These are phyloP conservation scores for Cytospora piceae DNA, from an alignment of 2,329 filamentous ascomycete species.

Conservation along the genomic window DNA sequence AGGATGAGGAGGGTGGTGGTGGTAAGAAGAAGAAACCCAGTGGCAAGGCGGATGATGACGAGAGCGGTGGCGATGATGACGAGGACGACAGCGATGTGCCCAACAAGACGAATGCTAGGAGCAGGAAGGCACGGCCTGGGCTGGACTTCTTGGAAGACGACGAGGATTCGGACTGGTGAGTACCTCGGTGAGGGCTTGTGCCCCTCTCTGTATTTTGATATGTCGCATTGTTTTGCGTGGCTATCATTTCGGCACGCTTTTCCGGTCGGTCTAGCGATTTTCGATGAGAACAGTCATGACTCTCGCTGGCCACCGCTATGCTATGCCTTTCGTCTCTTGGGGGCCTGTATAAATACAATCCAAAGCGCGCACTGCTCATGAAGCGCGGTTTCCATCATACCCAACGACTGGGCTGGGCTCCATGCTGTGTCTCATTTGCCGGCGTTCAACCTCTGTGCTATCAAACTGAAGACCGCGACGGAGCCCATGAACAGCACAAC, in stretches of 20 bases:
- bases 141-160: conserved; percentile 71
- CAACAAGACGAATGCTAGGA: conserved; percentile 47
- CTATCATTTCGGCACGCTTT: neutral
- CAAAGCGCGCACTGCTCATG: neutral
- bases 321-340: neutral
- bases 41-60: conserved; percentile 36
- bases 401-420: too few relatives aligned
- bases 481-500: conserved; percentile 96
- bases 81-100: conserved; percentile 42
- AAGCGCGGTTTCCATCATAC: neutral
- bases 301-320: neutral
- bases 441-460: conserved; percentile 82
- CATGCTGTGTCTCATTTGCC: conserved; percentile 35
- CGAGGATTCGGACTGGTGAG: conserved; percentile 65
- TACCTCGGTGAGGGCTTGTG: neutral
- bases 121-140: conserved; percentile 53
- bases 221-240: neutral
- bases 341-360: neutral
- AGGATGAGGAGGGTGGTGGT: conserved; percentile 39
- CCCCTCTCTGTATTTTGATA: neutral
- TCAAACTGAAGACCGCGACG: conserved; percentile 89
- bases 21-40: conserved; percentile 36
- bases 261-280: neutral
- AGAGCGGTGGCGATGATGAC: conserved; percentile 38
- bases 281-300: neutral